phyloP scores from a whole-genome alignment of 345 rosid genomes.

The Aquilaria yunnanensis region DNA sequence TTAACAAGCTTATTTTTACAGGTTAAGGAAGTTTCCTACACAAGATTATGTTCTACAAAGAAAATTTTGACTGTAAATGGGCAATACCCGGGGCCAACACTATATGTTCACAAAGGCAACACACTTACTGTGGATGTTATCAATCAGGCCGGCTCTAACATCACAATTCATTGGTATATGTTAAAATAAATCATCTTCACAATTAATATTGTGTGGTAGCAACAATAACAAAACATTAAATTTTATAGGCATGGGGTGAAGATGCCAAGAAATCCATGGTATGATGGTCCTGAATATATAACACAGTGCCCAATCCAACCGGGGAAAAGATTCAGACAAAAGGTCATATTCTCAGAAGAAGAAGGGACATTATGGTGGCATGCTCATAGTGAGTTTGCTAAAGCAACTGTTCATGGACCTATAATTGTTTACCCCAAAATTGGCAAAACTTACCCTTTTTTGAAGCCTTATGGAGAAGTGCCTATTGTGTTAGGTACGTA shows the following conservation, averaged over 20 bases:
- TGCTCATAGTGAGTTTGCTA: constrained; percentile 44
- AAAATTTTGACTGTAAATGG: constrained; percentile 37
- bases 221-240: no score
- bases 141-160: constrained; percentile 31
- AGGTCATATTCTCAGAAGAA: constrained; percentile 20
- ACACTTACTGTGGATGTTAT: constrained; percentile 28
- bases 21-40: constrained; percentile 27
- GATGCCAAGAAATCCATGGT: constrained; percentile 45
- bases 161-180: constrained; percentile 44
- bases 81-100: constrained; percentile 34
- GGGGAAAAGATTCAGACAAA: constrained; percentile 28
- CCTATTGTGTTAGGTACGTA: constrained; percentile 26
- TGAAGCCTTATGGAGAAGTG: constrained; percentile 25
- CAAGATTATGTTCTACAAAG: constrained; percentile 30
- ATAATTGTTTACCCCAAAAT: constrained; percentile 16
- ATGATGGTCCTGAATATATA: constrained; percentile 43
- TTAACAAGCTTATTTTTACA: constrained; percentile 1
- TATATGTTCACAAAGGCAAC: constrained; percentile 33
- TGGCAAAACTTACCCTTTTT: constrained; percentile 22
- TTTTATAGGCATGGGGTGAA: constrained; percentile 39
- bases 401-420: constrained; percentile 41
- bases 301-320: constrained; percentile 42
- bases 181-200: no score
- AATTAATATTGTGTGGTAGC: no score
- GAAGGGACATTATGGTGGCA: constrained; percentile 61